Base-by-base conservation (phyloP, 1,284 basidiomycete genomes). In the Boletellus sp. region DNA sequence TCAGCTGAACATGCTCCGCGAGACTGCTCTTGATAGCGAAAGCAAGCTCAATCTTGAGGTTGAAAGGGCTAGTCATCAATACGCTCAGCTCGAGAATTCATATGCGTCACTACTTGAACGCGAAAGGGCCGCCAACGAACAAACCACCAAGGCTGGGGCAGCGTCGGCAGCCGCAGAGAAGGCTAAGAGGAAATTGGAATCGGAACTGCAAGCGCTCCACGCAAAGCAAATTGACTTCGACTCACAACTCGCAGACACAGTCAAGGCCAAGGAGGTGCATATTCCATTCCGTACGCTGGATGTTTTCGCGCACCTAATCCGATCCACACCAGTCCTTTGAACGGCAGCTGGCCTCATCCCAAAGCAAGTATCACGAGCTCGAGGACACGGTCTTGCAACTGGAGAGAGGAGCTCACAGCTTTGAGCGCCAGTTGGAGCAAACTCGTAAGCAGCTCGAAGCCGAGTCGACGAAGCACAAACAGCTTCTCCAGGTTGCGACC, bases 331-430 rank as follows among this genome's bases (percentile, higher is more conserved):
- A 65, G 63, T 54, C 64, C 35, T 74, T 93, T 43, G 91, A 96
- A 59, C 84, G 86, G 48, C 87, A 93, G 63, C 72, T 97, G 22
- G 69, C 78, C 0, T 73, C 81, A 15, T 83, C 90, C 7, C 85
- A 90, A 60, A 75, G 80, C 33, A 91, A 90, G 62, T 88, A 88
- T 57, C 83, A 89, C 52, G 86, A 89, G 54, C 88, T 93, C 50
- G 94, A 97, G 68, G 94, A 97, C 62, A 82, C 87, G 0, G 81
- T 92, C 6, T 77, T 96, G 5, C 83, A 90, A 57, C 79, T 91
- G 43, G 89, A 96, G 68, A 80, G 91, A 35, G 92, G 94, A 56
- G 84, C 91, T 63, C 82, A 82, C 7, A 77, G 84, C 11, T 83
- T 87, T 57, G 80, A 84, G 51, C 82, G 86, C 8, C 89, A 93